Evolutionary conservation across 768 basidiomycete genomes (phyloP).

Genomic region (Pulveroboletus sp.): DNA sequence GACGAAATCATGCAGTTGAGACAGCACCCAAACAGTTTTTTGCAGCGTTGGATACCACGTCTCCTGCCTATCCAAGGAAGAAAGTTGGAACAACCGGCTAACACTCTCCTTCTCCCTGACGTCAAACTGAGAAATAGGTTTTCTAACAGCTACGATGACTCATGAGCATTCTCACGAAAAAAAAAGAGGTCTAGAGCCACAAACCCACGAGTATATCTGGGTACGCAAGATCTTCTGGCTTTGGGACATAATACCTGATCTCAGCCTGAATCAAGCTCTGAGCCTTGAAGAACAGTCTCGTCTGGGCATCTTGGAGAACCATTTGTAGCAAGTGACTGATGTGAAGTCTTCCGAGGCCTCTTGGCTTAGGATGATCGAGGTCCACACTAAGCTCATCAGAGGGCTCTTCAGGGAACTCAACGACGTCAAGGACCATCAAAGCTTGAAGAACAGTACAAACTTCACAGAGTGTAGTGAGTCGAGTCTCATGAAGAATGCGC

Average conservation of each 20-base stretch:
- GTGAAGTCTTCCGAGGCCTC: slow-evolving; percentile 59
- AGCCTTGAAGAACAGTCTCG: slow-evolving; percentile 91
- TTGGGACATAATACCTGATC: slow-evolving; percentile 77
- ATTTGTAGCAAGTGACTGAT: slow-evolving; percentile 79
- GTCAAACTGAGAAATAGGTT: slow-evolving; percentile 40
- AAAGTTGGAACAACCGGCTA: slow-evolving; percentile 64
- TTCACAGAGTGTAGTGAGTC: slow-evolving; percentile 83
- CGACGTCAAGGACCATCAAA: slow-evolving; percentile 87
- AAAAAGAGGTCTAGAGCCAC: slow-evolving; percentile 19
- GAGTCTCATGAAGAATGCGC: slow-evolving; percentile 88
- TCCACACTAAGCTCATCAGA: slow-evolving; percentile 35
- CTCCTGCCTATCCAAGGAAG: slow-evolving; percentile 67
- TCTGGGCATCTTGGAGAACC: slow-evolving; percentile 95
- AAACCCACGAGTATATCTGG: slow-evolving; percentile 74
- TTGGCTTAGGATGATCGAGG: slow-evolving; percentile 32
- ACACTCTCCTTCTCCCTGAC: slow-evolving; percentile 65
- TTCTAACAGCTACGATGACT: slow-evolving; percentile 39
- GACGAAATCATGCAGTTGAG: slow-evolving; percentile 85
- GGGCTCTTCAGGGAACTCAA: slow-evolving; percentile 32
- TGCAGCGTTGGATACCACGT: slow-evolving; percentile 91
- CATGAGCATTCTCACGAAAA: slow-evolving; percentile 3
- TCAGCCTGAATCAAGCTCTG: slow-evolving; percentile 88
- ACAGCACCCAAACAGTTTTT: slow-evolving; percentile 88
- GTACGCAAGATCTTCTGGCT: slow-evolving; percentile 77
- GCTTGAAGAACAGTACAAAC: slow-evolving; percentile 96